Percentiles rank a stretch among this genome's conserved stretches.
These are phyloP conservation scores for Microbotryum scabiosae DNA, from an alignment of 1,284 basidiomycete species.

Conservation along the genomic window DNA sequence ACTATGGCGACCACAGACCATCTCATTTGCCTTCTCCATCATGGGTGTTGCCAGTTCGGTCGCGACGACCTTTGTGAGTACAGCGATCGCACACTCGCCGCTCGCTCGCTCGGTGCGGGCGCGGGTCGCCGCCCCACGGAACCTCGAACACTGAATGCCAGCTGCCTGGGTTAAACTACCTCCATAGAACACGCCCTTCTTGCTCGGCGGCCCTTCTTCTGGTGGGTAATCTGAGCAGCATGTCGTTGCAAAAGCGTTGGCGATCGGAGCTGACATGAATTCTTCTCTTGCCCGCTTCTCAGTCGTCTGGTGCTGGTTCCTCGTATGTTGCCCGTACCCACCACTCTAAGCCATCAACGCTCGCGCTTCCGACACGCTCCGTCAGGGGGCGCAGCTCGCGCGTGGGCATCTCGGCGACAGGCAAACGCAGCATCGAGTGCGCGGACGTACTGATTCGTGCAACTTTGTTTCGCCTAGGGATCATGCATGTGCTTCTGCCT, in stretches of 20 bases:
- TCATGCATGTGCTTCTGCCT: slow-evolving; percentile 65
- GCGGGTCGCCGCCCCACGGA: no score
- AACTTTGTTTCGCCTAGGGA: slow-evolving; percentile 41
- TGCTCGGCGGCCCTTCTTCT: slow-evolving; percentile 67
- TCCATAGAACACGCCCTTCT: slow-evolving; percentile 55
- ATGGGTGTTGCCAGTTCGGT: slow-evolving; percentile 71
- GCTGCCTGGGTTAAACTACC: no score
- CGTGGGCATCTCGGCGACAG: no score
- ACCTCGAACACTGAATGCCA: no score
- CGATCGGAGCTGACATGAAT: no score
- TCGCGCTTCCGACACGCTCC: neutral
- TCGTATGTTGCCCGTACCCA: slow-evolving; percentile 43
- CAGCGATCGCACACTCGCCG: no score
- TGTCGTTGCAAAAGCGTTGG: no score
- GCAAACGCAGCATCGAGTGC: no score
- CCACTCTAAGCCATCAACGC: neutral
- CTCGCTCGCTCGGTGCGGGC: no score
- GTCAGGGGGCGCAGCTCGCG: no score
- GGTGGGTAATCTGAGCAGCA: slow-evolving; percentile 40
- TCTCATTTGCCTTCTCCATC: slow-evolving; percentile 68
- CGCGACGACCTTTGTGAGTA: slow-evolving; percentile 56
- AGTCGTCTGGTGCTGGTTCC: slow-evolving; percentile 65
- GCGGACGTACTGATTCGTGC: neutral
- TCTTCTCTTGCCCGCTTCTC: neutral
- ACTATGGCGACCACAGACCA: slow-evolving; percentile 42